Evolutionary conservation across 1,139 yeast species (phyloP), one percentile per base, ranked within the genome.

Genomic region (Candida sojae): DNA sequence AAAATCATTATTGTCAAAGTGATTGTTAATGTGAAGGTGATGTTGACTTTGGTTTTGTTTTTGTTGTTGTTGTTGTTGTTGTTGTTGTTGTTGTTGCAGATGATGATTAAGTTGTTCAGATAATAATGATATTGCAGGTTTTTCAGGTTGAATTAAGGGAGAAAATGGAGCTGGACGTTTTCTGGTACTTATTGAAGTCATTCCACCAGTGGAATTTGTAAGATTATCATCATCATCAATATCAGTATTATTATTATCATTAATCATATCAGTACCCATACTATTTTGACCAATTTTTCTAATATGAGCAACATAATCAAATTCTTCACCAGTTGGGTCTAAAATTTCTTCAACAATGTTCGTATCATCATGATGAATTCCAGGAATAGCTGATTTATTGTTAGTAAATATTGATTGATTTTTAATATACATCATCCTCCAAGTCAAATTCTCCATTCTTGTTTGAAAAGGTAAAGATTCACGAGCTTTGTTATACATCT

Each of bases 341-440:
- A 49, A 42, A 39, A 39, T 33, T 29, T 46, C 42, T 34, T 42
- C 39, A 35, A 35, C 23, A 13, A 34, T 23, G 28, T 39, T 39
- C 25, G 9, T 12, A 31, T 29, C n/a, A 26, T 31, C 36, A 33
- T 9, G 21, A 28, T 31, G 33, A 32, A 23, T 40, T 8, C 25
- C 34, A 29, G 13, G 28, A 11, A 25, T 30, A 31, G 32, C 38
- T 35, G 39, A 21, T 21, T 25, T 36, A 36, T 23, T 36, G 30
- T 37, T 43, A 29, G 28, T 29, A 23, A 26, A 33, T 21, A 13
- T 38, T n/a, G 25, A 65, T 48, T 68, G 64, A 48, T 73, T 63
- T 53, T 80, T 79, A 59, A 86, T 70, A 45, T 77, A 80, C 91
- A 89, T 86, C 82, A 90, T 79, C 53, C 96, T 68, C 96, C 96